Percentiles rank a stretch among this genome's conserved stretches.
phyloP scores from a whole-genome alignment of 164 flowering plant genomes.

The Euptelea pleiosperma region DNA sequence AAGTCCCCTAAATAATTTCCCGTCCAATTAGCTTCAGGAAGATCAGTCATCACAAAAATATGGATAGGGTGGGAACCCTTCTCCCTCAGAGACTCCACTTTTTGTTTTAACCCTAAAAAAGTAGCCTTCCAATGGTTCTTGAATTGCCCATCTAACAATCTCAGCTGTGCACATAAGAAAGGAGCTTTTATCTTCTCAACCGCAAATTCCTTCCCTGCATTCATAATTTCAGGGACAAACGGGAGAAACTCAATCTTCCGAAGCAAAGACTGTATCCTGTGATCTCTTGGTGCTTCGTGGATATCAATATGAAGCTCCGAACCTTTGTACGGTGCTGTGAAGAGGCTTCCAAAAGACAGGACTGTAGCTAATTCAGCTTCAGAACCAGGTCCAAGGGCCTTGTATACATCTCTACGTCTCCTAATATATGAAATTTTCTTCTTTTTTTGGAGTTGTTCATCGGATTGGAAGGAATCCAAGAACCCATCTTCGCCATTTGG shows the following conservation, averaged over 20 bases:
- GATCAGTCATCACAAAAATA: constrained; percentile 97
- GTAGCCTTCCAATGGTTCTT: constrained; percentile 89
- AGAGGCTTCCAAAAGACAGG: constrained; percentile 87
- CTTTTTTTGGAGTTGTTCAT: constrained; percentile 64
- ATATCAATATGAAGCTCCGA: constrained; percentile 82
- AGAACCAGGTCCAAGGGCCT: constrained; percentile 70
- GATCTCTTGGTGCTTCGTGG: constrained; percentile 52
- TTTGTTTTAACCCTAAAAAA: constrained; percentile 52
- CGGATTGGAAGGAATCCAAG: constrained; percentile 83
- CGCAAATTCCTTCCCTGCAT: constrained; percentile 62
- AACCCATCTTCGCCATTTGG: constrained; percentile 39
- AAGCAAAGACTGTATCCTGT: constrained; percentile 51
- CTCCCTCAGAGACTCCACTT: constrained; percentile 44
- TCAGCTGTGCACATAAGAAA: constrained; percentile 88
- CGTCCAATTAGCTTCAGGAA: constrained; percentile 74
- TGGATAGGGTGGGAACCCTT: constrained; percentile 43
- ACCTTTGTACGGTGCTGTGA: constrained; percentile 73
- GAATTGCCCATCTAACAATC: constrained; percentile 94
- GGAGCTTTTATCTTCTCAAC: constrained; percentile 53
- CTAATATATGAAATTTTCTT: constrained; percentile 65
- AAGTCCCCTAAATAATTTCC: constrained; percentile 73
- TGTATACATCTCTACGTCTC: constrained; percentile 63
- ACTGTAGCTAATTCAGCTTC: constrained; percentile 59
- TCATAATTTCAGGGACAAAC: constrained; percentile 64
- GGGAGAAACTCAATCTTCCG: constrained; percentile 63